phyloP scores from a whole-genome alignment of 2,329 filamentous ascomycete species.

The Hypomyces perniciosus region DNA sequence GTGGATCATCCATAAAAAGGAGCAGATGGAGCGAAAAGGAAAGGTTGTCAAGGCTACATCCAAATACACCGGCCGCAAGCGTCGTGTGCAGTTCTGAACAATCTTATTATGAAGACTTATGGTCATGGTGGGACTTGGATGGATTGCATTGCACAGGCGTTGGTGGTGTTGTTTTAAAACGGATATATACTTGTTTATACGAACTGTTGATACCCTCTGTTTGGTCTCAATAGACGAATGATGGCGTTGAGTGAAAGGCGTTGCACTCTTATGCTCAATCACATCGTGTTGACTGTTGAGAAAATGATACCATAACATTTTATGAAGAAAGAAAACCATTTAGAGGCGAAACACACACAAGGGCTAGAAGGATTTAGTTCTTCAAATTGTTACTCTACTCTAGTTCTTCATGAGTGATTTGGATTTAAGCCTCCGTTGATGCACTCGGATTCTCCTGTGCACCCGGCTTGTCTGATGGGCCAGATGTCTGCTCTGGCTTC shows the following conservation, averaged over 20 bases:
- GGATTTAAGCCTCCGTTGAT: background rate
- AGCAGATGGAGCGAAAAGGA: slow-evolving; percentile 90
- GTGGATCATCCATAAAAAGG: slow-evolving; percentile 82
- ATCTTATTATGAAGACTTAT: background rate
- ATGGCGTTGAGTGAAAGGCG: background rate
- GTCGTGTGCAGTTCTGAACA: slow-evolving; percentile 66
- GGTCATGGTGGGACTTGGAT: background rate
- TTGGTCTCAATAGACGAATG: background rate
- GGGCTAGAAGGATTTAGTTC: background rate
- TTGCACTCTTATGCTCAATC: background rate
- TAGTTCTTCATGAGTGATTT: background rate
- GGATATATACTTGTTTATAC: slow-evolving; percentile 1
- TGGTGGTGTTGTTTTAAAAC: slow-evolving; percentile 12
- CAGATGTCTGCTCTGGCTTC: slow-evolving; percentile 66
- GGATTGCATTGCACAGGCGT: slow-evolving; percentile 29
- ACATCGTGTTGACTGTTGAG: background rate
- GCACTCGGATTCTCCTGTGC: background rate
- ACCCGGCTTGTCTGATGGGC: slow-evolving; percentile 2
- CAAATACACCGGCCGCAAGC: slow-evolving; percentile 90
- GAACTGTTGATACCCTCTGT: slow-evolving; percentile 16
- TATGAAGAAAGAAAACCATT: background rate
- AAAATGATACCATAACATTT: background rate
- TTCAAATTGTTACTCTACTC: background rate
- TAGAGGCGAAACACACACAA: background rate
- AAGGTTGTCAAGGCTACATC: slow-evolving; percentile 88